Percentiles rank a stretch among this genome's conserved stretches.
phyloP scores from a whole-genome alignment of 139 green algal species.

The Chlorella sp. region DNA sequence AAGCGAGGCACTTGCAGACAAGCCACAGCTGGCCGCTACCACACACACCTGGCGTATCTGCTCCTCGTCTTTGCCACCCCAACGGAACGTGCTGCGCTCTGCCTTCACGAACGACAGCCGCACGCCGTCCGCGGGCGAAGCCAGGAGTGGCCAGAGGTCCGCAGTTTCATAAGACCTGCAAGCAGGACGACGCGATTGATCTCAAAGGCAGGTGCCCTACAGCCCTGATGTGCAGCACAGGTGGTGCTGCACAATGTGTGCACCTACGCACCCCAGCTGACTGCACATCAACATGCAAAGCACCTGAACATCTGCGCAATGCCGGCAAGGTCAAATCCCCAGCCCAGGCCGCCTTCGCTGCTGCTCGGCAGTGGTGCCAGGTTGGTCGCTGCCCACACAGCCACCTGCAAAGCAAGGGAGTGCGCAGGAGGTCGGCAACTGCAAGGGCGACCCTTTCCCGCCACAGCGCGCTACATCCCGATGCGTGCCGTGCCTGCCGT shows the following conservation, averaged over 20 bases:
- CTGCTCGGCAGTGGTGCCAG: conserved; percentile 54
- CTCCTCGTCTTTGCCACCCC: conserved; percentile 58
- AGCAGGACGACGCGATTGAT: too few species aligned
- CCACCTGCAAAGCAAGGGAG: conserved; percentile 27
- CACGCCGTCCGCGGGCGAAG: conserved; percentile 70
- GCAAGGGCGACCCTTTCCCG: too few species aligned
- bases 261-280: too few species aligned
- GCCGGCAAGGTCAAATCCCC: conserved; percentile 90
- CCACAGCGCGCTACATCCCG: not conserved
- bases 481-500: not conserved
- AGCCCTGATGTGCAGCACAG: too few species aligned
- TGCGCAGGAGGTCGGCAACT: too few species aligned
- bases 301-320: conserved; percentile 85
- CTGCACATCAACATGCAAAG: not conserved
- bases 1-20: too few species aligned
- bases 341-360: conserved; percentile 51
- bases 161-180: conserved; percentile 78
- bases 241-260: too few species aligned
- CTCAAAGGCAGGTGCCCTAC: too few species aligned
- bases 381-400: conserved; percentile 89
- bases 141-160: conserved; percentile 82
- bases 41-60: too few species aligned
- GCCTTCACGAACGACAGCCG: conserved; percentile 86
- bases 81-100: conserved; percentile 70
- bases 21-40: too few species aligned